These are phyloP conservation scores for Ambrosia artemisiifolia DNA, from an alignment of 129 eudicot species.

Conservation along the genomic window DNA sequence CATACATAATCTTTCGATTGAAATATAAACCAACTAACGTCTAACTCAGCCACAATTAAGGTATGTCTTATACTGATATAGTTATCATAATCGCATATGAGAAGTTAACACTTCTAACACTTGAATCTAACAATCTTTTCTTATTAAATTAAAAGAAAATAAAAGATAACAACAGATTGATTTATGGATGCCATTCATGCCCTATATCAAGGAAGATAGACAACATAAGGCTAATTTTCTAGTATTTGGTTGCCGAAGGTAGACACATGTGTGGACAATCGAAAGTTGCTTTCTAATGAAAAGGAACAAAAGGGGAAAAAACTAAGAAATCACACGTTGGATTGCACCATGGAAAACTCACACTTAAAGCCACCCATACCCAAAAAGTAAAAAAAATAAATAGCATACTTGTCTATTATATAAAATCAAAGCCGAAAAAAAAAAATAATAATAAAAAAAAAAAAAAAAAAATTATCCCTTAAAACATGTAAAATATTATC, in stretches of 20 bases:
- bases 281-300: conserved; percentile 35
- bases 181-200: background rate
- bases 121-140: background rate
- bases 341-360: conserved; percentile 30
- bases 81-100: too few species aligned
- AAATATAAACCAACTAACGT: background rate
- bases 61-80: background rate
- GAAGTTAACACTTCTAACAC: background rate
- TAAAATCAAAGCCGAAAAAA: too few species aligned
- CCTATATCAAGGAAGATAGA: conserved; percentile 28
- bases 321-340: conserved; percentile 37
- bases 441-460: too few species aligned
- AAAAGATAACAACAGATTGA: background rate
- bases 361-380: conserved; percentile 25
- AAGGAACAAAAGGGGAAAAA: conserved; percentile 36
- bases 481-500: too few species aligned
- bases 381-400: background rate
- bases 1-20: background rate
- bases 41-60: background rate
- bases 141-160: background rate
- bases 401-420: background rate
- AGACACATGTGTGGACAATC: conserved; percentile 38
- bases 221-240: conserved; percentile 16
- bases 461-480: too few species aligned
- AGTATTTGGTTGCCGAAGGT: conserved; percentile 30